Evolutionary conservation across 2,329 filamentous ascomycete species (phyloP), one percentile per base, ranked within the genome.

Genomic region (Thielaviopsis musarum): DNA sequence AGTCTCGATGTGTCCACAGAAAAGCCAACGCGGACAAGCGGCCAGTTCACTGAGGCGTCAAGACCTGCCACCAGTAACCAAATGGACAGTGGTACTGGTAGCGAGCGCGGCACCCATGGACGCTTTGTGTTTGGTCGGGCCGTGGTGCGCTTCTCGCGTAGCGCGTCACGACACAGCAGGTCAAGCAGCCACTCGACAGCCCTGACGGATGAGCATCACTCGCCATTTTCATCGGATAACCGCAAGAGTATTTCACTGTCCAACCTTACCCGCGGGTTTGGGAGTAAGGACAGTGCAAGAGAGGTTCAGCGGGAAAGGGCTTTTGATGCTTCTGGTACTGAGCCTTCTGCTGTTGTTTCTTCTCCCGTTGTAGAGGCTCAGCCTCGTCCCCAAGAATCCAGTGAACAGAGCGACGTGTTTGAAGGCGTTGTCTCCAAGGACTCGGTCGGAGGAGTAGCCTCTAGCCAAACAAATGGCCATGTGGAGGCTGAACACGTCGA

Each of bases 231-330:
- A 0, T 48, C 28, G 6, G 60, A 62, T 17, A 62, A 38, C 17
- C 57, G 60, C 54, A 62, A 62, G 57, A 59, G 57, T 30, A 62
- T 62, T 21, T 62, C 60, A 1, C 55, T 62, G 38, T 59, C 57
- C 1, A 62, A 62, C 49, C 26, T 62, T 6, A 54, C 60, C 2
- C 57, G 60, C 13, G 52, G 57, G 28, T 24, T 59, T 34, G 58
- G 52, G 7, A 54, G 49, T 6, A 62, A 62, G 48, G 60, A 62
- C 17, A 38, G 28, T 21, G 5, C n/a, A 24, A 54, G 41, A 12
- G 60, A 61, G n/a, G 21, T 52, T 24, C 41, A 38, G 28, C 56
- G 56, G 41, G 57, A 60, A 4, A 60, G 54, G 59, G 21, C 51
- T 15, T 12, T 13, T 22, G 56, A 57, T 17, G 24, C 17, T n/a